Base-by-base conservation (phyloP, 2,329 filamentous ascomycete species). In the Ustilaginoidea virens region DNA sequence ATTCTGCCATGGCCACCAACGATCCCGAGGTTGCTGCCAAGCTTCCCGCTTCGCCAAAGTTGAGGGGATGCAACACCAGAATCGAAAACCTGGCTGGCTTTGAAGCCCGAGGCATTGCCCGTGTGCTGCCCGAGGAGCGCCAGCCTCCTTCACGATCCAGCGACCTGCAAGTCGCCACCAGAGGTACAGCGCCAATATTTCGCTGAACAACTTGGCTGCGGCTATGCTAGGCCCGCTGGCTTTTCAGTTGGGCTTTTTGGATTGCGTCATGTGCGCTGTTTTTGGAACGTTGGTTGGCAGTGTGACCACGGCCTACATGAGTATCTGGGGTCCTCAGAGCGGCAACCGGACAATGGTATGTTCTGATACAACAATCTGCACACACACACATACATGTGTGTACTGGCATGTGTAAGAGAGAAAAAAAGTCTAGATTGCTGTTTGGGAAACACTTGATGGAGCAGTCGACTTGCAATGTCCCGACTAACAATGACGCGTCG, bases 271-370 rank as follows among this genome's bases (percentile, higher is more conserved):
- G 25, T 67, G 74, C 18, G 74, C 80, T 34, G 49, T 87, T 29
- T 80, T 85, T 53, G 69, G 86, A 57, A 86, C 85, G 42, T 46
- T 82, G 4, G 56, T 87, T 7, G 78, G 75, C n/a, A 65, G 78
- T 27, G 45, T 74, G 27, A 75, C 79, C 0, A 79, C 82, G 11
- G 77, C 70, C 45, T 82, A 76, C 53, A 85, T 85, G 59, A 79
- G 75, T 2, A 80, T 71, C 12, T 82, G 85, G 44, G 80, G 80
- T 3, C 74, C 80, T 3, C 56, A 58, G 7, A 83, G 82, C 39
- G 80, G 80, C 4, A 60, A 85, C 37, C 69, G 80, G 31, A 80
- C 85, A 46, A 83, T 86, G 74, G 76, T 51, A 12, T 31, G 39
- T 30, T 11, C 1, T 18, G 2, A 1, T 11, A 4, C n/a, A n/a